Evolutionary conservation across 371 early-diverging fungal species (phyloP), one percentile per base, ranked within the genome.

Genomic region (Parasitella parasitica): DNA sequence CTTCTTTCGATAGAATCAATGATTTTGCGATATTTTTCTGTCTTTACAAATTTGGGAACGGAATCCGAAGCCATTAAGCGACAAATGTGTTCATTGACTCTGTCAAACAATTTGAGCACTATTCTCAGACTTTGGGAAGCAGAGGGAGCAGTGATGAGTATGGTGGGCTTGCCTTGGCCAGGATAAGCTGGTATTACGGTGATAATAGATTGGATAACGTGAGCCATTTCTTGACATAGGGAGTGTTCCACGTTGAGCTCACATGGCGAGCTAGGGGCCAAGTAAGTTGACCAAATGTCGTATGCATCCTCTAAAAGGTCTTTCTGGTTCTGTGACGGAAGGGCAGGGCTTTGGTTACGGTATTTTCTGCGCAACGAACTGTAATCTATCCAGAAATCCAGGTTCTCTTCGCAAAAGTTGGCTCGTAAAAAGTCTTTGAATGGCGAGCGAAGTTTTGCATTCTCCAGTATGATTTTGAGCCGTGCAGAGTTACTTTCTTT

Each of bases 61-160:
- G 90, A 90, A 55, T 91, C 92, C 1, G 86, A 85, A 15, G 92
- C 89, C 89, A 90, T 87, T 9, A 91, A 71, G 24, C 85, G 73
- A 71, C 88, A 91, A 54, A 90, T 88, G 49, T 90, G 89, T 7
- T 88, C 87, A 51, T 90, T 83, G 7, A 84, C 85, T 24, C 66
- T 65, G 43, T 88, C 86, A 67, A 89, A 86, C 70, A 89, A 69
- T 34, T 80, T 76, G 2, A 86, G 73, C 70, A 82, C 75, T 55
- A 78, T 72, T 15, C 76, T 46, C 24, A 82, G 30, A 32, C 76
- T 74, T 32, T 75, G 75, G 3, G 77, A 75, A 6, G 69, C 69
- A 6, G 75, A 75, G 2, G 67, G 64, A 9, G 81, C 66, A 3
- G 78, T 76, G 32, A 81, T 74, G 16, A 77, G 63, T 32, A 81